Evolutionary conservation across 2,329 filamentous ascomycete genomes (phyloP).

Genomic region (Colletotrichum orbiculare): DNA sequence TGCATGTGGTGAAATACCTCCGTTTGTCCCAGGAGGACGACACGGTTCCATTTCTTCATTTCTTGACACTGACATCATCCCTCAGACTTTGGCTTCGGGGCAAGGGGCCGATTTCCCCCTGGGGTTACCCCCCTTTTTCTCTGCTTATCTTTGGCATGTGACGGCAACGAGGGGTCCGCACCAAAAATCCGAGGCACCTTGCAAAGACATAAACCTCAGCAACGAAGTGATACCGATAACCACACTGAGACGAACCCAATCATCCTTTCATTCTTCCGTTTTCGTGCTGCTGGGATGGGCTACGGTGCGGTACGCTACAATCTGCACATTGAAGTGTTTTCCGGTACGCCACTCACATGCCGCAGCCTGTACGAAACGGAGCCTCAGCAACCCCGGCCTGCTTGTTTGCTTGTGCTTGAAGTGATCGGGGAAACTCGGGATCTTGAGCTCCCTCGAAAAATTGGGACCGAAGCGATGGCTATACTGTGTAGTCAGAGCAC

Average conservation of each 20-base stretch:
- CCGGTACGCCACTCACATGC: constrained; percentile 28
- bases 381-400: constrained; percentile 17
- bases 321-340: constrained; percentile 20
- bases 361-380: constrained; percentile 21
- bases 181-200: constrained; percentile 13
- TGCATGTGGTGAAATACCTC: constrained; percentile 21
- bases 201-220: constrained; percentile 14
- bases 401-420: constrained; percentile 31
- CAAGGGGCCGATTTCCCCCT: constrained; percentile 27
- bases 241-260: constrained; percentile 10
- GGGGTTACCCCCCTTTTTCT: constrained; percentile 18
- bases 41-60: constrained; percentile 12
- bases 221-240: neutral
- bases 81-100: constrained; percentile 21
- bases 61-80: constrained; percentile 34
- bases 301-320: no score
- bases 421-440: constrained; percentile 33
- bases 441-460: constrained; percentile 31
- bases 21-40: constrained; percentile 9
- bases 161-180: constrained; percentile 24
- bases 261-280: constrained; percentile 25
- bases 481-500: constrained; percentile 11
- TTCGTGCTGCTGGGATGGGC: constrained; percentile 26
- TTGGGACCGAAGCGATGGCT: neutral
- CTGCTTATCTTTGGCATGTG: constrained; percentile 36